Evolutionary conservation across 139 green algal species (phyloP), one percentile per base, ranked within the genome.

Genomic region (Micractinium conductrix): DNA sequence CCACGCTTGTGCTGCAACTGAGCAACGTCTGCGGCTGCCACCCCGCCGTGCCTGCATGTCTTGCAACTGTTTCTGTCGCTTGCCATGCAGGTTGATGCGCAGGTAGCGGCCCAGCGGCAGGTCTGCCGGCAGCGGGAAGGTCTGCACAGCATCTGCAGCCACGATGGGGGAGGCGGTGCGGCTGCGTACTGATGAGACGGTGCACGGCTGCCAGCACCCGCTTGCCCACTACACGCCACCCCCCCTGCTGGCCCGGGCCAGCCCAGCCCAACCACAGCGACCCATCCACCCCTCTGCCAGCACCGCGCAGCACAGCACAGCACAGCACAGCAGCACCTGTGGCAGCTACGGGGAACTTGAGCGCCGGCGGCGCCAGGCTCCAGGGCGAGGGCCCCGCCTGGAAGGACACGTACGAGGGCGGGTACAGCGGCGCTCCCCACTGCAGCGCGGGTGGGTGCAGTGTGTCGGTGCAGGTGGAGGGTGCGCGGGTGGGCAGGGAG

Each of bases 341-440:
- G 1, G 76, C 76, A 5, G 76, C 76, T 17, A 83, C 83, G 0
- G 83, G 83, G 50, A 50, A 82, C 63, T 69, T 50, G 33, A 81
- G 14, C 2, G 63, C 12, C 3, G 80, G 65, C 45, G 80, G 80
- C 22, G 80, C 45, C 4, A 85, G 68, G 80, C 68, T 78, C 63
- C 63, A 78, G 17, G 74, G 65, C 0, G 62, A 65, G 24, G 74
- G 74, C 1, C 83, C 83, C 35, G 60, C 45, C 74, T 87, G 74
- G 63, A 87, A 87, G 74, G 74, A 84, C 17, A 87, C 74, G 37
- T 71, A 50, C 26, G n/a, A 35, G 24, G 83, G 74, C 9, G 83
- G 83, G 83, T 87, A 87, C n/a, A 87, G 26, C 7, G 83, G 83
- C 48, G 76, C 83, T 7, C 83, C 79, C 68, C 62, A 81, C 74